Conservation (phyloP, 176 grass and related monocot genomes). For the Oryza meridionalis region DNA sequence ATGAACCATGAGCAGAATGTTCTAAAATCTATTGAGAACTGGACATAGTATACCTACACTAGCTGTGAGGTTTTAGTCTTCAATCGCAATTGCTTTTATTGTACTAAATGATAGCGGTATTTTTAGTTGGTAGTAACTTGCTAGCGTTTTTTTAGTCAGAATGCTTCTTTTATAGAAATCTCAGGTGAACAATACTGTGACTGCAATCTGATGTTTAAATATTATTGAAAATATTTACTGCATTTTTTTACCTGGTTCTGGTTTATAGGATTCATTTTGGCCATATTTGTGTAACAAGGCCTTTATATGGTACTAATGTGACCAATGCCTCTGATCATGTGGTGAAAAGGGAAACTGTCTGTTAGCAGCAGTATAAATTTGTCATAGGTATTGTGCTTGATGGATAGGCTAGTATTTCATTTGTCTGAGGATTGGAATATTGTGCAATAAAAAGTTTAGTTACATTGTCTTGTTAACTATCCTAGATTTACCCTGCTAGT, state of each 20-base stretch:
- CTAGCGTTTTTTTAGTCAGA: background rate
- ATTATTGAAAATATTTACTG: background rate
- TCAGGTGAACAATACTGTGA: background rate
- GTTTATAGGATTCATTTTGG: background rate
- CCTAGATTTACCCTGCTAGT: background rate
- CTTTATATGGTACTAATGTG: background rate
- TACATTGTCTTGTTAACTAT: background rate
- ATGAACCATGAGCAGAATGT: background rate
- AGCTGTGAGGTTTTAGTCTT: slow-evolving; percentile 11
- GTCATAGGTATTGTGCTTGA: slow-evolving; percentile 2
- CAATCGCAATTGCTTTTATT: background rate
- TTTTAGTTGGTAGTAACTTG: background rate
- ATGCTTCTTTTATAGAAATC: background rate
- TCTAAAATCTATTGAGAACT: background rate
- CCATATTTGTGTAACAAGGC: background rate
- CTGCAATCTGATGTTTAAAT: background rate
- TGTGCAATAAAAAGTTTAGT: background rate
- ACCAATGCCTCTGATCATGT: background rate
- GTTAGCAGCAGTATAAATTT: background rate
- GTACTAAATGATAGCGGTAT: background rate
- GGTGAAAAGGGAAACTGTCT: background rate
- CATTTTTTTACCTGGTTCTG: background rate
- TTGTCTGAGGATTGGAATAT: background rate
- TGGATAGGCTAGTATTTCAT: slow-evolving; percentile 13
- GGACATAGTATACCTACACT: background rate